Base-by-base conservation (phyloP, 345 rosid genomes). In the Melaleuca quinquenervia region DNA sequence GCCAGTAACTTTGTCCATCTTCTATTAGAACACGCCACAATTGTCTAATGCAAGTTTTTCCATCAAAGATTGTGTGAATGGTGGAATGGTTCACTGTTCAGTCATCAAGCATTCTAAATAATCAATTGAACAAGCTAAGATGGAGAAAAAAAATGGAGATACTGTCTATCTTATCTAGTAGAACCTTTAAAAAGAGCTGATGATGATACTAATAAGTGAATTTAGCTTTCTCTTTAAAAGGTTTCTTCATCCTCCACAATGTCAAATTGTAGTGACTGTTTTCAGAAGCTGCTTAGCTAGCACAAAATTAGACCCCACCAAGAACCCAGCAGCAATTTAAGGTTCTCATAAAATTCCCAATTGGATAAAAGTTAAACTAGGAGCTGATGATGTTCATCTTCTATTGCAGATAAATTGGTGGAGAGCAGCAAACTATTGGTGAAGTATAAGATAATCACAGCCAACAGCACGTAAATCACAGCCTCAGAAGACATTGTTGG, bases 1-100 rank as follows among this genome's bases (percentile, higher is more conserved):
- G 50, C 60, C 82, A 76, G 32, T 83, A 45, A 74, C 83, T 84
- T 89, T 70, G 88, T 90, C 94, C 97, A 95, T 95, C 85, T 89
- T 84, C 64, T 50, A 22, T 49, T 51, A 50, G 84, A 41, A 41
- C 15, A 70, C 78, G 56, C 56, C 80, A 70, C 80, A 70, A 36
- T 11, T 70, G 48, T 36, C 80, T 70, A 3, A 20, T 64, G 52
- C 52, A 64, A 82, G 84, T 51, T 50, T 2, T 82, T 10, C 56
- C 36, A 12, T 51, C 60, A 82, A 53, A n/a, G 0, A 82, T 36
- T 36, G 48, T 70, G 48, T 36, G 48, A 36, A 70, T 18, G 80
- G 13, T 18, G 41, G 80, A 70, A 0, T 36, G 9, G 80, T 70
- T 70, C 80, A 70, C 26, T 70, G 48, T 24, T 48, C 80, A 9